Percentiles rank a stretch among this genome's conserved stretches.
These are phyloP conservation scores for Neckera pumila DNA, from an alignment of 225 moss, liverwort and hornwort species.

Conservation along the genomic window DNA sequence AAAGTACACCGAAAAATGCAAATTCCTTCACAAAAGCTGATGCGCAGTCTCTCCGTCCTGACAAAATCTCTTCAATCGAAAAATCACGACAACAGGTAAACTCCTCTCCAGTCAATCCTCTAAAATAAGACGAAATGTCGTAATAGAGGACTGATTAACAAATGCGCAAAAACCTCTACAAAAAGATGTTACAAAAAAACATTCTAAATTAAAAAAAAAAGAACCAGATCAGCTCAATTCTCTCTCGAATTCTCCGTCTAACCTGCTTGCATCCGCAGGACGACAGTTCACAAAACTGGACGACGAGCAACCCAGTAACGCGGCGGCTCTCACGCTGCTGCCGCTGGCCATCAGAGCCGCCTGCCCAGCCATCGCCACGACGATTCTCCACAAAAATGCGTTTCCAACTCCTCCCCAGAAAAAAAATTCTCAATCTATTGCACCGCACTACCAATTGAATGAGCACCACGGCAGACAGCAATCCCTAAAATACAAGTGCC, in stretches of 20 bases:
- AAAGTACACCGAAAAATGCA: too few species aligned
- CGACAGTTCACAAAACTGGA: constrained; percentile 4
- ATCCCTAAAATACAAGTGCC: neutral
- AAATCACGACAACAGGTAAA: too few species aligned
- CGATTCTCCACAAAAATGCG: neutral
- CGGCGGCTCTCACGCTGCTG: neutral
- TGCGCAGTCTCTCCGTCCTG: too few species aligned
- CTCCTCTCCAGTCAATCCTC: neutral
- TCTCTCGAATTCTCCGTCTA: neutral
- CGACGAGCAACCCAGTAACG: constrained; percentile 14
- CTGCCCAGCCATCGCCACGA: constrained; percentile 5
- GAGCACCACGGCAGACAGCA: neutral
- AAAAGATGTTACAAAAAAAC: neutral
- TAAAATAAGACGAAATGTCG: neutral
- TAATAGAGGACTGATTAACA: neutral
- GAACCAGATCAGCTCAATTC: neutral
- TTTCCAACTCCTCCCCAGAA: neutral
- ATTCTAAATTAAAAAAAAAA: neutral
- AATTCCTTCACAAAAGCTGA: too few species aligned
- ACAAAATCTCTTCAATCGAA: too few species aligned
- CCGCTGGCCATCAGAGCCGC: constrained; percentile 21
- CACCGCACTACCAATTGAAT: neutral
- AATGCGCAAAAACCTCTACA: neutral
- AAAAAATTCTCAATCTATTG: neutral
- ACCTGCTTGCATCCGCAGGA: constrained; percentile 1